Base-by-base conservation (phyloP, 116 monocot genomes). In the Posidonia oceanica region DNA sequence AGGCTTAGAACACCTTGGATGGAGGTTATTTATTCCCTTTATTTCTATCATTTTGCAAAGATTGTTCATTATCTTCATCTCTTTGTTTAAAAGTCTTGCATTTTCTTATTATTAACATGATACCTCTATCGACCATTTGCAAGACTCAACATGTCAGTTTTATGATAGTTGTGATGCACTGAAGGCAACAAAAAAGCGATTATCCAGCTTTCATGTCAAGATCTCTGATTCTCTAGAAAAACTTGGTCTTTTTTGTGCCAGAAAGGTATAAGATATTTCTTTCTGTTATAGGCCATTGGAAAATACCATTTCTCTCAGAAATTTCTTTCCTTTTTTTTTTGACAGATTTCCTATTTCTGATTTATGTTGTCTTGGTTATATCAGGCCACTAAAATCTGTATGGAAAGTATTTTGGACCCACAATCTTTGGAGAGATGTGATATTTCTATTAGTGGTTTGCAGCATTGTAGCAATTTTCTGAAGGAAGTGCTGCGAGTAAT, bases 221-320 rank as follows among this genome's bases (percentile, higher is more conserved):
- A 83, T 97, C 40, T 83, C 71, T 44, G 60, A 80, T 74, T 97
- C 89, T 68, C 71, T 97, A 44, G 84, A 97, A 73, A 84, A 89
- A 39, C 83, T 87, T 77, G 97, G 97, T 65, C 74, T 87, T 55
- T 77, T 87, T 60, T 91, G 87, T 77, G 85, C 85, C 23, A 66
- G 14, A 36, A 87, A 97, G 97, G 96, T 96, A 83, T 61, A 14
- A 48, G 12, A 48, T 18, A 5, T 16, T 23, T 17, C 14, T 38
- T 39, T 64, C 5, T 0, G 15, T 56, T 56, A n/a, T 14, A 15
- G 18, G 14, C 14, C 56, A 56, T 15, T 10, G 20, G 8, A 23
- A 22, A 29, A 60, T 60, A 0, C 29, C 60, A 2, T 10, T 22
- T 60, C 21, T 22, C 29, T 60, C 60, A 23, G 7, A 23, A 60